A percentile compares a stretch with the other conserved stretches of the same genome.
These are phyloP conservation scores for Colletotrichum eremochloae DNA, from an alignment of 2,329 filamentous ascomycete genomes.

Conservation along the genomic window DNA sequence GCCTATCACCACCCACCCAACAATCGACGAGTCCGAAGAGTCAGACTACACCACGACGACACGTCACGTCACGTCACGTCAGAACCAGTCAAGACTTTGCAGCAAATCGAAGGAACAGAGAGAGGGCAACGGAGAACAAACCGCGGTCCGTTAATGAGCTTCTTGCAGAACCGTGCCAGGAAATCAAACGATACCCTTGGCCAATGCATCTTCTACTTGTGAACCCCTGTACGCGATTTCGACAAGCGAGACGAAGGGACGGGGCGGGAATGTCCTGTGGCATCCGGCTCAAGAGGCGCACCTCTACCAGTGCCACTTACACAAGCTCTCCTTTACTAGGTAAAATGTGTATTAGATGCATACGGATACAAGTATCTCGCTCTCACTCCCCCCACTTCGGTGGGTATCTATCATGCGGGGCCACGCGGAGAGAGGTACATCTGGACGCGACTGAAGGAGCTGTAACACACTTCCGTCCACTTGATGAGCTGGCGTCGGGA, in stretches of 20 bases:
- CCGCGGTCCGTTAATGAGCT: slow-evolving; percentile 24
- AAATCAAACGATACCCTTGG: slow-evolving; percentile 15
- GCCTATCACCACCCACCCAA: slow-evolving; percentile 27
- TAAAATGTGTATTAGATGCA: neutral
- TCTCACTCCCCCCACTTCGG: neutral
- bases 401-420: neutral
- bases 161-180: slow-evolving; percentile 31
- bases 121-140: neutral
- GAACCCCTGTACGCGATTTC: slow-evolving; percentile 28
- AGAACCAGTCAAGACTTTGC: neutral
- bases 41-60: neutral
- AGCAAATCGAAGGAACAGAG: neutral
- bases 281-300: neutral
- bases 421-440: neutral
- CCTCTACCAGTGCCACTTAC: neutral
- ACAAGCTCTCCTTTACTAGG: neutral
- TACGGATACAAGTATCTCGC: neutral
- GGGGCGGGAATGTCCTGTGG: slow-evolving; percentile 7
- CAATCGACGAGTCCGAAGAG: slow-evolving; percentile 11
- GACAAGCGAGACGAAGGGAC: slow-evolving; percentile 33
- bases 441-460: neutral
- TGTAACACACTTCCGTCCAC: neutral
- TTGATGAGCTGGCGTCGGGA: slow-evolving; percentile 25
- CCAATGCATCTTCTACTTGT: slow-evolving; percentile 32
- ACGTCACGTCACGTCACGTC: neutral